A percentile compares a stretch with the other conserved stretches of the same genome.
phyloP scores from a whole-genome alignment of 345 rosid species.

The Luvunga scandens region DNA sequence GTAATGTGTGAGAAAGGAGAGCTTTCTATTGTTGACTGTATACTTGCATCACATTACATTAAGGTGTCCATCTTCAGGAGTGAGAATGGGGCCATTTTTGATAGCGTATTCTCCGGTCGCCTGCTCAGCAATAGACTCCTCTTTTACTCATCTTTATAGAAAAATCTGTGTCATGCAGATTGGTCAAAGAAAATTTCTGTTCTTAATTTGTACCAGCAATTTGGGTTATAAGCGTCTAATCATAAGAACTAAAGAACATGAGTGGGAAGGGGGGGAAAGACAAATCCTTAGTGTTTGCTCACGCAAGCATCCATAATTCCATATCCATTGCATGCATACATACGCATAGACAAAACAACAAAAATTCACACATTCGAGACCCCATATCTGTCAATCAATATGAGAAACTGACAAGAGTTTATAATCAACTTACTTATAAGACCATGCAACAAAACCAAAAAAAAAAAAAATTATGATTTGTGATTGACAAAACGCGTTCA shows the following conservation, averaged over 20 bases:
- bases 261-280: background rate
- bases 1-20: background rate
- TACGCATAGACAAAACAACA: background rate
- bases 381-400: background rate
- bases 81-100: background rate
- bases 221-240: background rate
- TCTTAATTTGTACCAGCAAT: background rate
- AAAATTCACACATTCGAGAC: background rate
- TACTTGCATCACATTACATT: background rate
- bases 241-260: background rate
- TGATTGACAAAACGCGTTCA: background rate
- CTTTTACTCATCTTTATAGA: background rate
- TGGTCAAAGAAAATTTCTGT: conserved; percentile 7
- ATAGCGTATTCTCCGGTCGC: background rate
- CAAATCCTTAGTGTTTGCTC: conserved; percentile 17
- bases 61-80: background rate
- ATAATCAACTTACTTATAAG: background rate
- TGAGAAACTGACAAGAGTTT: background rate
- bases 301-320: conserved; percentile 18
- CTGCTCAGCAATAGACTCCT: background rate
- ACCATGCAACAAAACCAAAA: background rate
- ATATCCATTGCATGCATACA: background rate
- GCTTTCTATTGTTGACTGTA: background rate
- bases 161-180: too few species aligned
- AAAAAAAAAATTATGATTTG: background rate